phyloP scores from a whole-genome alignment of 2,329 filamentous ascomycete species.

The Fusarium humuli region DNA sequence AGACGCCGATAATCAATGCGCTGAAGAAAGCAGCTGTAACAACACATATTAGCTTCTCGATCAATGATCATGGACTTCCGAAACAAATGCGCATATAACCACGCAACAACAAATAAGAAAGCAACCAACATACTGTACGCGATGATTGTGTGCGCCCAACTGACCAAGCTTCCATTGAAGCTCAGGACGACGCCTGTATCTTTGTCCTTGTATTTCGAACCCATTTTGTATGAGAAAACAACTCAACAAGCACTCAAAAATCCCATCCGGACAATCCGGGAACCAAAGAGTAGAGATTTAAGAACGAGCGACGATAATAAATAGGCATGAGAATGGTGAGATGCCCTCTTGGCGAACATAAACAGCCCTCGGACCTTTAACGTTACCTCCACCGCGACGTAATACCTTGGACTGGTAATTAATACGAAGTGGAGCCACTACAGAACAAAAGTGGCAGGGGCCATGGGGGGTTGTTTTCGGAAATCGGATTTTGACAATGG shows the following conservation, averaged over 20 bases:
- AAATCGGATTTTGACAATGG: slow-evolving; percentile 40
- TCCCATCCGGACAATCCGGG: slow-evolving; percentile 51
- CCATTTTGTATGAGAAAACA: slow-evolving; percentile 48
- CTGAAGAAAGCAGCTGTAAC: slow-evolving; percentile 83
- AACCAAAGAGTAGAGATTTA: slow-evolving; percentile 24
- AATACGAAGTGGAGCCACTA: slow-evolving; percentile 38
- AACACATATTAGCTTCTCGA: slow-evolving; percentile 36
- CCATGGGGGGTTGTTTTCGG: slow-evolving; percentile 12
- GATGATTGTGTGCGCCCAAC: slow-evolving; percentile 84
- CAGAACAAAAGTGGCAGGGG: slow-evolving; percentile 8
- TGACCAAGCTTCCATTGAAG: slow-evolving; percentile 90
- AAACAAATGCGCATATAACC: slow-evolving; percentile 3
- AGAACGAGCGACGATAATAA: slow-evolving; percentile 35
- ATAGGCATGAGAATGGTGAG: slow-evolving; percentile 42
- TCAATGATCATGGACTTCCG: background rate
- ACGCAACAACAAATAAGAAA: background rate
- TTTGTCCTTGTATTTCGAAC: slow-evolving; percentile 71
- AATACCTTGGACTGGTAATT: slow-evolving; percentile 27
- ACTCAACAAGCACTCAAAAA: slow-evolving; percentile 39
- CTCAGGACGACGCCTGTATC: slow-evolving; percentile 68
- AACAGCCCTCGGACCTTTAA: slow-evolving; percentile 46
- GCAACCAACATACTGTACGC: slow-evolving; percentile 75
- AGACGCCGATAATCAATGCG: slow-evolving; percentile 82
- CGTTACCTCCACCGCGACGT: slow-evolving; percentile 43
- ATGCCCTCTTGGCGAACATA: slow-evolving; percentile 38